Conservation (phyloP, 139 green algal species). For the Chlorella sorokiniana region DNA sequence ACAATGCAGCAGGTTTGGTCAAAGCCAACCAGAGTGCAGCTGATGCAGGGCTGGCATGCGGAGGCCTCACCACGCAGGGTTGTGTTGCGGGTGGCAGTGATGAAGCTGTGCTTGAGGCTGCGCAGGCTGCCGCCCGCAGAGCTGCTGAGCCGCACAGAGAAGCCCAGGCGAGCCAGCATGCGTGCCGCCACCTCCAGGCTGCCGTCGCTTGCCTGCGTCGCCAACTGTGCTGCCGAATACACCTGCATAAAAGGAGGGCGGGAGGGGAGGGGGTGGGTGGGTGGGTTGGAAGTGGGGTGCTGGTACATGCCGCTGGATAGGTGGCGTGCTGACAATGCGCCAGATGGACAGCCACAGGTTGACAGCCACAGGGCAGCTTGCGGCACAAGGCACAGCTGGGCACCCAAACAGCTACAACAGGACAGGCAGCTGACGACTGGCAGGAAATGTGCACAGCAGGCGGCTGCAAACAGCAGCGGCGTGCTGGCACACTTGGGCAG, state of each 20-base stretch:
- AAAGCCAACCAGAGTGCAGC: not conserved
- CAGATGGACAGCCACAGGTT: no score
- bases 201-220: not conserved
- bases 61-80: no score
- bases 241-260: slow-evolving; percentile 9
- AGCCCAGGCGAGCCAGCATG: slow-evolving; percentile 17
- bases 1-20: not conserved
- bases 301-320: no score
- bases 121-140: slow-evolving; percentile 12
- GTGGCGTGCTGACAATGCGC: no score
- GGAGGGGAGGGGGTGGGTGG: no score
- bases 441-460: no score
- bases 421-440: no score
- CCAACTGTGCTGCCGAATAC: not conserved
- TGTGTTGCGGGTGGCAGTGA: slow-evolving; percentile 13
- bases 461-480: no score
- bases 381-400: no score
- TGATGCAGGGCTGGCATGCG: not conserved
- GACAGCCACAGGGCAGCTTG: no score
- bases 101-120: slow-evolving; percentile 22
- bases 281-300: not conserved
- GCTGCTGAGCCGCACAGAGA: not conserved
- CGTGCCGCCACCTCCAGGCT: not conserved
- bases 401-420: no score
- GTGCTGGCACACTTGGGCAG: not conserved